Percentiles rank a stretch among this genome's conserved stretches.
These are phyloP conservation scores for Marchantia polymorpha DNA, from an alignment of 225 moss, liverwort and hornwort genomes.

Conservation along the genomic window DNA sequence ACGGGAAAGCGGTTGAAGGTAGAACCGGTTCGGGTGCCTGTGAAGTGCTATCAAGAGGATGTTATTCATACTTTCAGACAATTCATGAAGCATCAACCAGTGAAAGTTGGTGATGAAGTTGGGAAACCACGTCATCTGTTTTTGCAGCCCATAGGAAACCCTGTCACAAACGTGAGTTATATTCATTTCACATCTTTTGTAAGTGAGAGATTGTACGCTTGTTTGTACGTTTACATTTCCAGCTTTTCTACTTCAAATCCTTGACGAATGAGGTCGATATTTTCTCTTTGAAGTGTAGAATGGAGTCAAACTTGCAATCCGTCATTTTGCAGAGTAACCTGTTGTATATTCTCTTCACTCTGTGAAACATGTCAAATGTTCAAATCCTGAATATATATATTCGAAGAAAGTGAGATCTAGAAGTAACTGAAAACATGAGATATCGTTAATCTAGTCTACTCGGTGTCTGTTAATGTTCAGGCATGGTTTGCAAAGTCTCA, in stretches of 20 bases:
- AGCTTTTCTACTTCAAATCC: background rate
- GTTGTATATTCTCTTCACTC: too few relatives aligned
- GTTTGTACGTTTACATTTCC: background rate
- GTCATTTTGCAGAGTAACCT: background rate
- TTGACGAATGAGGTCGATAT: background rate
- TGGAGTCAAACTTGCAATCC: background rate
- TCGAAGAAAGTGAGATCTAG: background rate
- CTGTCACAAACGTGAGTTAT: slow-evolving; percentile 32
- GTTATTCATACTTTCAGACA: slow-evolving; percentile 31
- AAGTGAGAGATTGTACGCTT: background rate
- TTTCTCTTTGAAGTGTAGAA: background rate
- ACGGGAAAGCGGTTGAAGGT: slow-evolving; percentile 21
- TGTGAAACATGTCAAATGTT: too few relatives aligned
- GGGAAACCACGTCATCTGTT: slow-evolving; percentile 34
- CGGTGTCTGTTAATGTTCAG: slow-evolving; percentile 11
- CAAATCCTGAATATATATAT: too few relatives aligned
- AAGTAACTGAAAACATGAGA: background rate
- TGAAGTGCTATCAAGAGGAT: slow-evolving; percentile 32
- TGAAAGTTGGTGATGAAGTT: slow-evolving; percentile 36
- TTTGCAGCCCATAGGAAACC: slow-evolving; percentile 32
- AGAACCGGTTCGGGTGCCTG: slow-evolving; percentile 21
- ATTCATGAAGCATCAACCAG: slow-evolving; percentile 39
- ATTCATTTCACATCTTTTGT: background rate
- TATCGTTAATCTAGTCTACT: background rate
- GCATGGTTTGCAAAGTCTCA: slow-evolving; percentile 38